Conservation (phyloP, 768 basidiomycete species). For the Leccinum truebloodii region DNA sequence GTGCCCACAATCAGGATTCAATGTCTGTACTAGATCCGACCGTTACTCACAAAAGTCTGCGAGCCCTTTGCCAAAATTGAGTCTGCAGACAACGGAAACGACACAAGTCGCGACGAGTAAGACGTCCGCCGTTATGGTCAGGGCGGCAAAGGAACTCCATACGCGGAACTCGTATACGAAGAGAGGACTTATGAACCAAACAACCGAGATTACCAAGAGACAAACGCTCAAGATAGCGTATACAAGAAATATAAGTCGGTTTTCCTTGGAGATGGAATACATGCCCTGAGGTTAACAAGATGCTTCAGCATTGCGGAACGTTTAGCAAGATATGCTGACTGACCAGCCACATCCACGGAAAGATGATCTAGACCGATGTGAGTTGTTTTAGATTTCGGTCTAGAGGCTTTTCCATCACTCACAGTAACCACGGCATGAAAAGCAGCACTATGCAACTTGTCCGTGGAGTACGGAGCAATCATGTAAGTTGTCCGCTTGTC, state of each 20-base stretch:
- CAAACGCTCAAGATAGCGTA: conserved; percentile 42
- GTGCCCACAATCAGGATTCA: not conserved
- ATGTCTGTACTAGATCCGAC: not conserved
- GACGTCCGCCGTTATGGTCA: conserved; percentile 42
- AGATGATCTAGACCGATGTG: conserved; percentile 31
- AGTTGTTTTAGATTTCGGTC: not conserved
- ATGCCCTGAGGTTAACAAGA: conserved; percentile 41
- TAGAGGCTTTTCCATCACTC: conserved; percentile 17
- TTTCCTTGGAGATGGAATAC: conserved; percentile 48
- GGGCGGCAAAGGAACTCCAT: conserved; percentile 48
- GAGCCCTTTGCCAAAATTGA: conserved; percentile 57
- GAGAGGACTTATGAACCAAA: conserved; percentile 44
- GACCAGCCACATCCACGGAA: conserved; percentile 52
- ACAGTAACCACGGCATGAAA: conserved; percentile 45
- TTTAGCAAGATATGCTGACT: conserved; percentile 11
- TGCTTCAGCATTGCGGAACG: conserved; percentile 1
- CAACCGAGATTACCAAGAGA: conserved; percentile 39
- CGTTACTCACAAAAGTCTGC: conserved; percentile 48
- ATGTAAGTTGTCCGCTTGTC: conserved; percentile 43
- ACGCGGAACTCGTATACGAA: conserved; percentile 36
- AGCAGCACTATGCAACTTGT: conserved; percentile 40
- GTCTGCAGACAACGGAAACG: conserved; percentile 49
- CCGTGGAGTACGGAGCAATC: conserved; percentile 37
- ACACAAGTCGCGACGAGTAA: conserved; percentile 42
- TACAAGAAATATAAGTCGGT: conserved; percentile 37